These are phyloP conservation scores for Cyclotella atomus DNA, from an alignment of 108 stramenopile species.

Conservation along the genomic window DNA sequence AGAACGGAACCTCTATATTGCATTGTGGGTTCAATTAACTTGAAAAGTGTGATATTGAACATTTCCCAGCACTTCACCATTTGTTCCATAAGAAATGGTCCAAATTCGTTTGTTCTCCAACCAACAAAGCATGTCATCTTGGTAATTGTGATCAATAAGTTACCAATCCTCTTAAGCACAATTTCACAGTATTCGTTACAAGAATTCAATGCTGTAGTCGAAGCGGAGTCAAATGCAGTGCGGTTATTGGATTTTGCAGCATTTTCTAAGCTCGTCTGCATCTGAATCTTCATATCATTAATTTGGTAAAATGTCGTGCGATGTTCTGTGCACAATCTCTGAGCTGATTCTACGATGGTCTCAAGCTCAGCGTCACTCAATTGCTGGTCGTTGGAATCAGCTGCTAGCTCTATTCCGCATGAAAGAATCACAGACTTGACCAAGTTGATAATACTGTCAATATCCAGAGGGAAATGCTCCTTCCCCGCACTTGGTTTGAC, in stretches of 20 bases:
- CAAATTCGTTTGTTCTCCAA: conserved; percentile 34
- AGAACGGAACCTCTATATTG: conserved; percentile 12
- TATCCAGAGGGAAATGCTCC: conserved; percentile 15
- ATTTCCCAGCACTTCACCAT: conserved; percentile 9
- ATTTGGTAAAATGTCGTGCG: neutral
- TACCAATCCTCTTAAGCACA: conserved; percentile 12
- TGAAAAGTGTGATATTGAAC: conserved; percentile 13
- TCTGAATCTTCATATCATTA: neutral
- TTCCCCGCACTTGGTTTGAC: neutral
- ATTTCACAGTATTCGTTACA: conserved; percentile 19
- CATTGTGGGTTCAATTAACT: conserved; percentile 25
- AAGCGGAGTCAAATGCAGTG: conserved; percentile 14
- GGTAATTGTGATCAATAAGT: conserved; percentile 14
- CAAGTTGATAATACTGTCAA: conserved; percentile 17
- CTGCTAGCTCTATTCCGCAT: conserved; percentile 16
- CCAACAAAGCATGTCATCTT: conserved; percentile 34
- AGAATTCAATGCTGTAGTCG: conserved; percentile 5
- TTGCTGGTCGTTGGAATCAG: no score
- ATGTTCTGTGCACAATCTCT: neutral
- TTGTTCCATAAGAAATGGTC: conserved; percentile 12
- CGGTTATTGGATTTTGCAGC: conserved; percentile 20
- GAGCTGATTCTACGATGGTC: conserved; percentile 12
- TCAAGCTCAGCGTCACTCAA: conserved; percentile 14
- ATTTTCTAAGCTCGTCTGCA: conserved; percentile 6
- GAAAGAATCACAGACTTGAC: conserved; percentile 32